Base-by-base conservation (phyloP, 176 grass and related monocot species). In the Oryza punctata region DNA sequence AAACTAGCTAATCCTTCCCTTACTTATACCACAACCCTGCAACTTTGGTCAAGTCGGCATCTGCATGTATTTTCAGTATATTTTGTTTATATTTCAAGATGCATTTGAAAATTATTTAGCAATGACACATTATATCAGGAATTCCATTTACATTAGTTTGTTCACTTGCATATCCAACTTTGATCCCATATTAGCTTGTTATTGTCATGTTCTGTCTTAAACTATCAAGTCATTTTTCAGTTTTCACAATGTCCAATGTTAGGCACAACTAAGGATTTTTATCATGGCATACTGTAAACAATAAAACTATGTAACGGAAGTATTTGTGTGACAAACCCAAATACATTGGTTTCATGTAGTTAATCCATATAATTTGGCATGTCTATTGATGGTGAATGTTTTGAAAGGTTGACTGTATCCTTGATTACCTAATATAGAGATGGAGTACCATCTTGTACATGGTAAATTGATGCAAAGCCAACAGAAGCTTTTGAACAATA, bases 61-160 rank as follows among this genome's bases (percentile, higher is more conserved):
- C 4, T 41, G 33, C 85, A 11, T 78, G 23, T 11, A 23, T 47
- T 84, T 12, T 29, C 37, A 73, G 46, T 76, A 65, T 12, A 52
- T 40, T 83, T n/a, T 72, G 29, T 73, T 66, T 67, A 67, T 49
- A 73, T 72, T 59, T 66, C 14, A 65, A 25, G 50, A 65, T 57
- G 2, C 30, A 43, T 63, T 67, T 85, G 65, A 83, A 83, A 70
- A 52, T 15, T 67, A 19, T 61, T 27, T 83, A 61, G 19, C 19
- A 23, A 63, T 24, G 13, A 25, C 43, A 78, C 14, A 65, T 25
- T 57, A 27, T 45, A 41, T 46, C 72, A 64, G 63, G 49, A 23
- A 61, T 63, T 81, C 38, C 30, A 59, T 27, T 59, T 89, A 37
- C 35, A 57, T 84, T 77, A 18, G 69, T 84, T 27, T 79, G 57